phyloP scores from a whole-genome alignment of 139 green algal genomes.

The Medakamo hakoo region DNA sequence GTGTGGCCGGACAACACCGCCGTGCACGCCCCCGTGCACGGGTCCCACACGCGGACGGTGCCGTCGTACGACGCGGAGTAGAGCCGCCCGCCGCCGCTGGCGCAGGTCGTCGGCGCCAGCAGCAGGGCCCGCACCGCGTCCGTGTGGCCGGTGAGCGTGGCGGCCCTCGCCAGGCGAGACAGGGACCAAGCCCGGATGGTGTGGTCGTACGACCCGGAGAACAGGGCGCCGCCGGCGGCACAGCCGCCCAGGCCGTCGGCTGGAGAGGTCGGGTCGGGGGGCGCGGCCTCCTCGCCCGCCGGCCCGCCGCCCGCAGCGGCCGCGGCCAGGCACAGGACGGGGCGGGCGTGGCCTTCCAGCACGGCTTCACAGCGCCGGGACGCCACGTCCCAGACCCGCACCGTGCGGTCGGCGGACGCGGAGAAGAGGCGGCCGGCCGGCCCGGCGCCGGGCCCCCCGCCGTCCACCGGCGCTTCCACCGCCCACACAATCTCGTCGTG shows the following conservation, averaged over 20 bases:
- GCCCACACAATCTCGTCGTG: slow-evolving; percentile 95
- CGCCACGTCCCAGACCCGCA: slow-evolving; percentile 75
- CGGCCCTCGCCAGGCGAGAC: slow-evolving; percentile 43
- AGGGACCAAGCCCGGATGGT: slow-evolving; percentile 78
- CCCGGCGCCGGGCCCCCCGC: too few species aligned
- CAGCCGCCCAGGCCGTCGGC: slow-evolving; percentile 82
- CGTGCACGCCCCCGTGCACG: slow-evolving; percentile 48
- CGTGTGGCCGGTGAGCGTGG: slow-evolving; percentile 65
- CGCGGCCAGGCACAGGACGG: slow-evolving; percentile 59
- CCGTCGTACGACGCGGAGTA: slow-evolving; percentile 64
- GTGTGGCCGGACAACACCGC: slow-evolving; percentile 58
- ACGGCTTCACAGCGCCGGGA: slow-evolving; percentile 24
- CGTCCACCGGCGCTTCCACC: too few species aligned
- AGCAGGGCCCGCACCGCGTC: slow-evolving; percentile 74
- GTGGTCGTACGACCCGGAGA: slow-evolving; percentile 84
- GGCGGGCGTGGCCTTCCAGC: slow-evolving; percentile 8
- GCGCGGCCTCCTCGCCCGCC: neutral
- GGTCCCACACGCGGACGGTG: slow-evolving; percentile 67
- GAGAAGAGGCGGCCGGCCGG: slow-evolving; percentile 52
- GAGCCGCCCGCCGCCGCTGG: slow-evolving; percentile 45
- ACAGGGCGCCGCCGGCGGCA: slow-evolving; percentile 55
- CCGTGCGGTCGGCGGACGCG: slow-evolving; percentile 79
- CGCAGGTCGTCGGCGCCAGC: slow-evolving; percentile 31
- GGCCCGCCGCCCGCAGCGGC: neutral
- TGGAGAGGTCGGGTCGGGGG: slow-evolving; percentile 74